Base-by-base conservation (phyloP, 441 rosid genomes). In the Sinapis alba region DNA sequence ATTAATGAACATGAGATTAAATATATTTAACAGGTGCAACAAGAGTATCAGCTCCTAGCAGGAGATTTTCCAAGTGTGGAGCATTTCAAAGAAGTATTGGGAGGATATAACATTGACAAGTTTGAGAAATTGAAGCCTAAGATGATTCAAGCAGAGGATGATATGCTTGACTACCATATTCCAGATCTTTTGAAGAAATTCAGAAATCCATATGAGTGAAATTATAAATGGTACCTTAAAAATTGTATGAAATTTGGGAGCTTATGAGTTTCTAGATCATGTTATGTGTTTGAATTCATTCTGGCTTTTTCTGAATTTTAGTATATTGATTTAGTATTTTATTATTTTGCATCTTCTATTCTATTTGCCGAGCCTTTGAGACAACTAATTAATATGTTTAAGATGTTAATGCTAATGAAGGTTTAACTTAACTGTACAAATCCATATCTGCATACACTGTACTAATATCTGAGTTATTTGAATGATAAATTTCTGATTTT, bases 51-150 rank as follows among this genome's bases (percentile, higher is more conserved):
- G 83, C 87, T 93, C 28, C 96, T 97, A 0, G 84, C 88, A 0
- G 96, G 95, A 6, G 98, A 95, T 81, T 92, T 95, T 47, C 97
- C 98, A 5, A 85, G 86, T 53, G 93, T 82, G 11, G 97, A 91
- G 34, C 94, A 91, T 50, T 95, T 87, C 54, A 84, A 80, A 79
- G 92, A 91, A 83, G 82, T 85, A 15, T 79, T 95, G 79, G 87
- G 83, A 26, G 89, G 96, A 4, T 91, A 93, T 71, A 93, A 65
- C 83, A 75, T 95, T 1, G 96, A 93, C 68, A 90, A 86, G 74
- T 93, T 95, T 7, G 98, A 95, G 80, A 95, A 87, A 73, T 51
- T 95, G 74, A 90, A 91, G 80, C 92, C 96, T 0, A 95, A 92
- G 82, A 85, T 95, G 97, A 84, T 91, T 57, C 97, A 91, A 78